Percentiles rank a stretch among this genome's conserved stretches.
phyloP scores from a whole-genome alignment of 2,329 filamentous ascomycete species.

The Pseudopyricularia javanii region DNA sequence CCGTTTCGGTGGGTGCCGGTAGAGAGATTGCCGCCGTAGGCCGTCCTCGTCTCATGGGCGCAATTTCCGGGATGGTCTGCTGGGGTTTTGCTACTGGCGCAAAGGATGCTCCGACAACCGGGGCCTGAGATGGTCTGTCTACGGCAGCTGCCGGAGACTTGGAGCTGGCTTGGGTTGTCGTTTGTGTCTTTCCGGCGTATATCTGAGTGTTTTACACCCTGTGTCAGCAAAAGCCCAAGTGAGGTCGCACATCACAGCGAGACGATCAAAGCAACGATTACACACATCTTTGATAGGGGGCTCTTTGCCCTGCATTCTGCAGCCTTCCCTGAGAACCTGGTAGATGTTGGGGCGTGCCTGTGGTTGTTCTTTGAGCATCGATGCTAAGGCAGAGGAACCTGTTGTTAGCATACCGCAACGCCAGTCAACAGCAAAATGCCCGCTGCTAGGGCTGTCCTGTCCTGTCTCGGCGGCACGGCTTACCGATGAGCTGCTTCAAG shows the following conservation, averaged over 20 bases:
- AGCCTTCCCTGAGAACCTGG: constrained; percentile 77
- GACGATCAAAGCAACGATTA: not conserved
- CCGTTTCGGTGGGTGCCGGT: constrained; percentile 27
- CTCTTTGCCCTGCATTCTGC: constrained; percentile 76
- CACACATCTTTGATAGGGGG: constrained; percentile 76
- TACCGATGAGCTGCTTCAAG: constrained; percentile 82
- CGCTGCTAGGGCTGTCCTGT: too few relatives aligned
- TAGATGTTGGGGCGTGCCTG: constrained; percentile 80
- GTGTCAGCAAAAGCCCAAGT: constrained; percentile 6
- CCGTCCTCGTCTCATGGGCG: constrained; percentile 83
- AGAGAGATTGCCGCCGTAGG: constrained; percentile 35
- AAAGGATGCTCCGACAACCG: constrained; percentile 69
- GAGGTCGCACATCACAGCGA: not conserved
- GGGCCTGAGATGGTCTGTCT: constrained; percentile 39
- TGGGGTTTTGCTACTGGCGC: constrained; percentile 61
- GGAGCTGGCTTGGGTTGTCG: constrained; percentile 41
- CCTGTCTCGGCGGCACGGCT: constrained; percentile 10
- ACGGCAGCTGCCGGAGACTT: constrained; percentile 33
- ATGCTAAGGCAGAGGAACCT: constrained; percentile 38
- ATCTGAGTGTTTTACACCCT: constrained; percentile 40
- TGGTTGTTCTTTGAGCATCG: constrained; percentile 81
- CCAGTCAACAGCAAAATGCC: not conserved
- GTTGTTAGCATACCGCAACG: not conserved
- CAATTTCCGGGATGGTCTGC: constrained; percentile 72
- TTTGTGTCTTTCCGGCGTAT: constrained; percentile 51